Percentiles rank a stretch among this genome's conserved stretches.
Evolutionary conservation across 192 early-diverging fungal genomes (phyloP).

Genomic region (Kickxella alabastrina): DNA sequence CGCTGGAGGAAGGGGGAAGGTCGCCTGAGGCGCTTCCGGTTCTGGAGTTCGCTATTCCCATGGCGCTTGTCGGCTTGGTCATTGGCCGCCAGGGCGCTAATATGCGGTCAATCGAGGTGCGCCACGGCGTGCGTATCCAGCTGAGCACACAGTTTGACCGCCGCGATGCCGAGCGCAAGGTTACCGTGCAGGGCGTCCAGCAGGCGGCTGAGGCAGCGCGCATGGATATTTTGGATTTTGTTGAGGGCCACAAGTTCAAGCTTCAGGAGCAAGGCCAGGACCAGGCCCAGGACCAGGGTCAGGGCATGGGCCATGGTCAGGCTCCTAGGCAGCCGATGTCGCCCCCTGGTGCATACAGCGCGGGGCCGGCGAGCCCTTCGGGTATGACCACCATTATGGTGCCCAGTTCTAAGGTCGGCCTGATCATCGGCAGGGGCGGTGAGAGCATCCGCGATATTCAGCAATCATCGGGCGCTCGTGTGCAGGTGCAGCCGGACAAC

Average conservation of each 20-base stretch:
- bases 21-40: not conserved
- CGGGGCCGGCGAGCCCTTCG: not conserved
- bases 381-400: conserved; percentile 54
- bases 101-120: conserved; percentile 71
- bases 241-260: conserved; percentile 19
- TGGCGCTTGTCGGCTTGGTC: conserved; percentile 69
- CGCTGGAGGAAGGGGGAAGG: conserved; percentile 8
- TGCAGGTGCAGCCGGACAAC: conserved; percentile 62
- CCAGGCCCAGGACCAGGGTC: not conserved
- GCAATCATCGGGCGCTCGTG: conserved; percentile 62
- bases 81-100: conserved; percentile 80
- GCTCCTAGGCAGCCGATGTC: no score
- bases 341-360: not conserved
- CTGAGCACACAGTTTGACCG: conserved; percentile 52
- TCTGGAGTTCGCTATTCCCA: conserved; percentile 57
- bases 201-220: conserved; percentile 16
- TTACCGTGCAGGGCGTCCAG: conserved; percentile 34
- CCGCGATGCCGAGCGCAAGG: conserved; percentile 28
- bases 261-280: conserved; percentile 3
- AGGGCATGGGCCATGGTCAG: conserved; percentile 19
- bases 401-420: conserved; percentile 68
- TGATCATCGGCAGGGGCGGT: conserved; percentile 78
- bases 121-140: conserved; percentile 69
- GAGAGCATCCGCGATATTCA: conserved; percentile 75
- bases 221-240: conserved; percentile 36